Conservation (phyloP, 139 green algal species). For the Coelastrella sp. region DNA sequence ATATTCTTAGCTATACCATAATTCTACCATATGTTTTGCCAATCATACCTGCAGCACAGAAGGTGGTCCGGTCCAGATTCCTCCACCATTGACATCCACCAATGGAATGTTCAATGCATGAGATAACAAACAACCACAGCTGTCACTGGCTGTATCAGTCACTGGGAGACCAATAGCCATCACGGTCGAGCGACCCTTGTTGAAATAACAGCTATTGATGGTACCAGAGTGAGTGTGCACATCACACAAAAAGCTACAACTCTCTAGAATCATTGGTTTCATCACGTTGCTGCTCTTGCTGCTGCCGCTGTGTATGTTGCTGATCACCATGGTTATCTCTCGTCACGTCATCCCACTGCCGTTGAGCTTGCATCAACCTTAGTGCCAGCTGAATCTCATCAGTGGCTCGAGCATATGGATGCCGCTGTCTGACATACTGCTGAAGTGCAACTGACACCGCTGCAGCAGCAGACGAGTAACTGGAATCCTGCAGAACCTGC, state of each 20-base stretch:
- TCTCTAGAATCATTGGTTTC: too few species aligned
- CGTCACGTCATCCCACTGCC: too few species aligned
- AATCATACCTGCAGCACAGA: slow-evolving; percentile 1
- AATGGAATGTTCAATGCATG: background rate
- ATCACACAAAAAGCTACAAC: too few species aligned
- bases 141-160: background rate
- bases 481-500: background rate
- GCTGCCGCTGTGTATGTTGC: too few species aligned
- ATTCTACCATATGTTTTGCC: too few species aligned
- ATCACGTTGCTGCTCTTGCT: too few species aligned
- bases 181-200: too few species aligned
- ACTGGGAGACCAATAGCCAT: slow-evolving; percentile 2
- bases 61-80: background rate
- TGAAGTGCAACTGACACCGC: background rate
- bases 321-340: too few species aligned
- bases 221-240: too few species aligned
- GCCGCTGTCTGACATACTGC: background rate
- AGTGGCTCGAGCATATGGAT: background rate
- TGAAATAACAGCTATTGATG: too few species aligned
- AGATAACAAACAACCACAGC: background rate
- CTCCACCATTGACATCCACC: background rate
- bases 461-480: background rate
- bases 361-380: too few species aligned
- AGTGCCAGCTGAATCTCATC: background rate
- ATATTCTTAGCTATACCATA: too few species aligned